phyloP scores from a whole-genome alignment of 306 rosid species.

The Cicer judaicum region DNA sequence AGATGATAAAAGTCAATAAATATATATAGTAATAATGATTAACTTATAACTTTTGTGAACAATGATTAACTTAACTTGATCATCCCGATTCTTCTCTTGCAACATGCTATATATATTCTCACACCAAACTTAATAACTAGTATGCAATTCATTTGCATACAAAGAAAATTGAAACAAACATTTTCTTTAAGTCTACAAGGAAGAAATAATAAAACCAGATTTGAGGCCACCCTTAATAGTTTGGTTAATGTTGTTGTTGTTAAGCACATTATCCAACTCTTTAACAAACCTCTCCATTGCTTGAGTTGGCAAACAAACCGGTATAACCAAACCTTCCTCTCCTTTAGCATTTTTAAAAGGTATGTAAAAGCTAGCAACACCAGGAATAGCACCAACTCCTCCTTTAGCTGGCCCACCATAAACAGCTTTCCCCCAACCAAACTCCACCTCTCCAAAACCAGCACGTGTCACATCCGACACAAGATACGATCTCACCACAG shows the following conservation, averaged over 20 bases:
- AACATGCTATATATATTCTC: background rate
- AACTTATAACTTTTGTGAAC: background rate
- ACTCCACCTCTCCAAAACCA: conserved; percentile 58
- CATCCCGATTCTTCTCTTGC: background rate
- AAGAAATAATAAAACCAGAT: background rate
- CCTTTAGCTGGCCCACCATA: conserved; percentile 24
- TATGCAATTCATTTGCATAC: background rate
- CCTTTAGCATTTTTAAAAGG: background rate
- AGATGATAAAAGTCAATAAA: too few relatives aligned
- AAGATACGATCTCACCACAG: conserved; percentile 48
- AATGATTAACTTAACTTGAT: background rate
- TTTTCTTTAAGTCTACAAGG: background rate
- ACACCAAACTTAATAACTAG: background rate
- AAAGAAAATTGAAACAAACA: conserved; percentile 9
- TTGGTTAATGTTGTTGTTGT: background rate
- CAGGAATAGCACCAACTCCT: background rate
- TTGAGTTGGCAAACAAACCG: conserved; percentile 10
- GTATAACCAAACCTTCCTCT: conserved; percentile 23
- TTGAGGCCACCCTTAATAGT: background rate
- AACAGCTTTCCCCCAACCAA: conserved; percentile 53
- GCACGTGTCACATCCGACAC: conserved; percentile 64
- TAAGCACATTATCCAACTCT: conserved; percentile 21
- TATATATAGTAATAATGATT: too few relatives aligned
- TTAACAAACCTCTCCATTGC: conserved; percentile 20
- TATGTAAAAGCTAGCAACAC: conserved; percentile 2